Conservation (phyloP, 75 land plant species). For the Pinus tabuliformis region DNA sequence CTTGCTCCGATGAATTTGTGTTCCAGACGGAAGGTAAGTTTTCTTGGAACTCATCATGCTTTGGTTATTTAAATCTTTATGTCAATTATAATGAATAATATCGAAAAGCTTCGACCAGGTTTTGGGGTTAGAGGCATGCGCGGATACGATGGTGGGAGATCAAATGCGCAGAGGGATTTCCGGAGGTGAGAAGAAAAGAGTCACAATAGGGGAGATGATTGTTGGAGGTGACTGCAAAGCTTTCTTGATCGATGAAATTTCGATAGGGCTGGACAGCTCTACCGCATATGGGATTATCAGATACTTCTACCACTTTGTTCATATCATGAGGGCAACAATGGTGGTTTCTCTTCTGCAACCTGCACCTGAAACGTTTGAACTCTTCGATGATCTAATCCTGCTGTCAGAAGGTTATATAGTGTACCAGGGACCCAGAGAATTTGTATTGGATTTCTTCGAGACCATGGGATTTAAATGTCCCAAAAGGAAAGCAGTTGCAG, state of each 20-base stretch:
- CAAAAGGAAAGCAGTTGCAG: too few species aligned
- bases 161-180: too few species aligned
- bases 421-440: too few species aligned
- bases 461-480: too few species aligned
- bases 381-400: too few species aligned
- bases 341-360: slow-evolving; percentile 21
- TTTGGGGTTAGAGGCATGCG: slow-evolving; percentile 17
- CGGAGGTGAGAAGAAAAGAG: neutral
- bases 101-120: neutral
- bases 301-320: slow-evolving; percentile 20
- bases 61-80: neutral
- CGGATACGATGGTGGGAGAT: neutral
- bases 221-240: slow-evolving; percentile 20
- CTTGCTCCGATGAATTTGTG: too few species aligned
- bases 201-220: slow-evolving; percentile 29
- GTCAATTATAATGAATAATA: neutral
- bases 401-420: too few species aligned
- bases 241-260: slow-evolving; percentile 40
- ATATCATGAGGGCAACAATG: slow-evolving; percentile 18
- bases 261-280: slow-evolving; percentile 34
- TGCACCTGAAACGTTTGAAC: too few species aligned
- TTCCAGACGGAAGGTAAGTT: too few species aligned
- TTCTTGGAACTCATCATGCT: neutral
- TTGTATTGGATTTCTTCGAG: too few species aligned
- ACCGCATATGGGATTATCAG: slow-evolving; percentile 33